Base-by-base conservation (phyloP, 169 alveolate genomes). In the Toxoplasma gondii region DNA sequence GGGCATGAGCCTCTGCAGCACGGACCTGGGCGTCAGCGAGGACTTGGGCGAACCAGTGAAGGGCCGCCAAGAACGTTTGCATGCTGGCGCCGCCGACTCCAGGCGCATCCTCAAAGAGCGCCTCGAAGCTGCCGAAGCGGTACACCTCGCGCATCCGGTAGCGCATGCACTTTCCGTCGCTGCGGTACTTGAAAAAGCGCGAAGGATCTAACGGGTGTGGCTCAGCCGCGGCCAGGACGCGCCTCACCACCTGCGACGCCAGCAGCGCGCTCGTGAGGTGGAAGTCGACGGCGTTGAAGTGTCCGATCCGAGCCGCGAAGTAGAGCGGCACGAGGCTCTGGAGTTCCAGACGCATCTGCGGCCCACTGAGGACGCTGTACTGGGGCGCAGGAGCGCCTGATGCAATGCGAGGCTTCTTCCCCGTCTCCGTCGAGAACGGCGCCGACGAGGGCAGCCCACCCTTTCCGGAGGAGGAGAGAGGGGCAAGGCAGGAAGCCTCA, bases 281-380 rank as follows among this genome's bases (percentile, higher is more conserved):
- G 54, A 9, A 9, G 36, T 82, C 90, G 43, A 82, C 34, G 43
- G 54, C 64, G 90, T 41, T 38, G 41, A 41, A 82, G 67, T 82
- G 64, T 36, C 67, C 53, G 17, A 82, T 12, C 19, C 90, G 90
- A 24, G 90, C 90, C 41, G 54, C 53, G 27, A 41, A 43, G 90
- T 82, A 82, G 54, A 82, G 90, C 27, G 90, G 90, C 17, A 82
- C 44, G 19, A 82, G 41, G 90, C 90, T 82, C 38, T 44, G 90
- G n/a, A 82, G 67, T 1, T 24, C 58, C 1, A 82, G 45, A 2
- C 86, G 86, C 19, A n/a, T 78, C 86, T 17, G 22, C 10, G 43
- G 12, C 29, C 86, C 86, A 17, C 29, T 64, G 22, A 12, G 58
- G 58, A 12, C 22, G 22, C 58, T 12, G 12, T 4, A 7, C 12